phyloP scores from a whole-genome alignment of 345 rosid species.

The Dipteronia dyeriana region DNA sequence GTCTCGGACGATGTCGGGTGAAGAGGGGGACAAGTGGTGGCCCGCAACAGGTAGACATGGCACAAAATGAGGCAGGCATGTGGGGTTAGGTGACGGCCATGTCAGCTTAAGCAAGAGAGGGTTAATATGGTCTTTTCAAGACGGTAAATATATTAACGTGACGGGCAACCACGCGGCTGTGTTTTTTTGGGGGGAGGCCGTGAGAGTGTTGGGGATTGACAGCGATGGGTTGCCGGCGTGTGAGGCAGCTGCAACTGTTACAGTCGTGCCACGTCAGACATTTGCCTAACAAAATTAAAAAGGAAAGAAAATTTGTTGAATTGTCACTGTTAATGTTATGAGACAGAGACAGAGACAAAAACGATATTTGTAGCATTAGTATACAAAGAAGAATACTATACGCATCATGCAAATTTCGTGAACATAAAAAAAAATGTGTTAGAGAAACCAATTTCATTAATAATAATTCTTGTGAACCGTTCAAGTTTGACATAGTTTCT shows the following conservation, averaged over 20 bases:
- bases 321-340: background rate
- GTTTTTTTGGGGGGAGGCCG: conserved; percentile 35
- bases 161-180: conserved; percentile 42
- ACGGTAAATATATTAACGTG: no score
- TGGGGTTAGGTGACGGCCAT: conserved; percentile 76
- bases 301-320: background rate
- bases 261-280: conserved; percentile 20
- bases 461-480: background rate
- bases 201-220: conserved; percentile 37
- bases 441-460: no score
- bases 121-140: conserved; percentile 1
- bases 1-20: conserved; percentile 29
- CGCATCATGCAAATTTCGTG: conserved; percentile 2
- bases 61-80: conserved; percentile 57
- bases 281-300: background rate
- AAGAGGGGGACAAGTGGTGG: conserved; percentile 47
- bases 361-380: background rate
- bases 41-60: conserved; percentile 54
- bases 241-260: conserved; percentile 29
- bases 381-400: no score
- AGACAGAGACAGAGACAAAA: background rate
- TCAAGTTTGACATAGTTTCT: background rate
- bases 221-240: conserved; percentile 41
- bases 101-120: conserved; percentile 35
- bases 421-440: background rate